Evolutionary conservation across 2,329 filamentous ascomycete genomes (phyloP).

Genomic region (Cladosporium sp.): DNA sequence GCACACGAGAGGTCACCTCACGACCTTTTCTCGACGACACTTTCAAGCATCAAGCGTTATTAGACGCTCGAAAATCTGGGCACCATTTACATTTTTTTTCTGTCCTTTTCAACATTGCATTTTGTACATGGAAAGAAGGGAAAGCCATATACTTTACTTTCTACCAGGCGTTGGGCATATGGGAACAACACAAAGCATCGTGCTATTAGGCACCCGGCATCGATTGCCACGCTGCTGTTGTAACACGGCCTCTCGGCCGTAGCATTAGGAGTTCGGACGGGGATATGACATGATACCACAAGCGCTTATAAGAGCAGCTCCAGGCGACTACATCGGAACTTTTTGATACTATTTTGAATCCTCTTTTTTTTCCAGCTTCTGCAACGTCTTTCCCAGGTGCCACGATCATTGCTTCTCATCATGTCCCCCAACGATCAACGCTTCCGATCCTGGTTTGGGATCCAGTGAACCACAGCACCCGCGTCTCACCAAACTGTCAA

Average conservation of each 20-base stretch:
- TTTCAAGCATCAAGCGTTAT: conserved; percentile 4
- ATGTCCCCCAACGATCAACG: neutral
- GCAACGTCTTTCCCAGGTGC: neutral
- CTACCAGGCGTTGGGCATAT: neutral
- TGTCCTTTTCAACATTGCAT: neutral
- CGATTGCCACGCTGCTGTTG: neutral
- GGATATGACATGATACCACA: conserved; percentile 9
- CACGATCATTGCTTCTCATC: neutral
- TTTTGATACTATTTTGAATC: neutral
- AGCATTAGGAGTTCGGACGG: neutral
- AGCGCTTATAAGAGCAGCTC: neutral
- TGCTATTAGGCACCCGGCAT: conserved; percentile 1
- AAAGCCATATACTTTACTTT: neutral
- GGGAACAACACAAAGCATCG: neutral
- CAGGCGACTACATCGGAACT: neutral
- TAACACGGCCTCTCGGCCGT: neutral
- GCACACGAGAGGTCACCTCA: neutral
- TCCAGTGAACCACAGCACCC: neutral
- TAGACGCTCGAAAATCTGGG: neutral
- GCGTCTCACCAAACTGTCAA: neutral
- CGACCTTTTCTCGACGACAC: neutral
- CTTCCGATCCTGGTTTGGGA: neutral
- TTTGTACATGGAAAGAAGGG: neutral
- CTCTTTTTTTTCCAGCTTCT: neutral
- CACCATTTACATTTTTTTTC: neutral